Evolutionary conservation across 1,284 basidiomycete species (phyloP), one percentile per base, ranked within the genome.

Genomic region (Cryptococcus floricola): DNA sequence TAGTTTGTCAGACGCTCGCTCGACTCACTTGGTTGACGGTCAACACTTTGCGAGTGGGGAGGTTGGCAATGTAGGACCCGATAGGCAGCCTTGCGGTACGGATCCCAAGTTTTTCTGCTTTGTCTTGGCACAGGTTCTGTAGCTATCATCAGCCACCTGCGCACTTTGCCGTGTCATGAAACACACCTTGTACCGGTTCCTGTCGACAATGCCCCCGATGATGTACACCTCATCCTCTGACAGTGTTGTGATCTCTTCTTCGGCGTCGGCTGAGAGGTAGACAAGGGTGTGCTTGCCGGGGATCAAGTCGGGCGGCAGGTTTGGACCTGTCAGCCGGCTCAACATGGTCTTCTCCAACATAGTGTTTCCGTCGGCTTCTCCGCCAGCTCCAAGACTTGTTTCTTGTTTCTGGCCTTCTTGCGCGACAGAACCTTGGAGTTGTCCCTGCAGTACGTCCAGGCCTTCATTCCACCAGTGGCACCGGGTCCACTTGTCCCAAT

Each of bases 141-240:
- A 60, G 19, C 39, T 46, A 48, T 56, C 38, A 18, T 54, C 14
- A 34, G 50, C 48, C 39, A 25, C 10, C 19, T 37, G 14, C 25
- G 39, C 53, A 48, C 18, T 28, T 39, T 8, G 28, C 34, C n/a
- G 37, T 5, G 13, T 37, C 16, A 50, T 54, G 12, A 14, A n/a
- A 63, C 77, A 54, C 64, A 89, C 92, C 83, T 97, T 98, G 82
- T 97, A 89, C 39, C 95, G 86, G 78, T 99, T 99, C 66, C 89
- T 89, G 75, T 99, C 96, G 59, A 89, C 89, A 62, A 99, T 89
- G 14, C 95, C 96, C 37, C 96, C 96, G 56, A 99, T 93, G 64
- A 99, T 86, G 73, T 98, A 98, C 3, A 86, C 88, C 72, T 93
- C 90, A 53, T 87, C 85, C 61, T 89, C 85, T 56, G 83, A 86